A percentile compares a stretch with the other conserved stretches of the same genome.
phyloP scores from a whole-genome alignment of 2,329 filamentous ascomycete genomes.

The Ophiosphaerella narmari region DNA sequence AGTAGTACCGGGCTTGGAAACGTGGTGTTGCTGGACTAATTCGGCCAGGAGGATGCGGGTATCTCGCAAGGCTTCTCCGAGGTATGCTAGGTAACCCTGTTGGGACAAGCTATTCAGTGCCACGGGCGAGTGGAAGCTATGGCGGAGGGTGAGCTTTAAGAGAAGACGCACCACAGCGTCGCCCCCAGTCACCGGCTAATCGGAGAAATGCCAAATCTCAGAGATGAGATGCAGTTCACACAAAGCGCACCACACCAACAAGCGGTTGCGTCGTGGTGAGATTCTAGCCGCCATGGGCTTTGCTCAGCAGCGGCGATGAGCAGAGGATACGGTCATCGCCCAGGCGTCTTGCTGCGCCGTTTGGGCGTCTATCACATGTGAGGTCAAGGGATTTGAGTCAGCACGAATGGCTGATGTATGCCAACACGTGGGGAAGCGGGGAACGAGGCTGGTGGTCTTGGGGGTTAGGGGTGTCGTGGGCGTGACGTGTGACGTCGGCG shows the following conservation, averaged over 20 bases:
- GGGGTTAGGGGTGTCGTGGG: not conserved
- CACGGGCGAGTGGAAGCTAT: slow-evolving; percentile 46
- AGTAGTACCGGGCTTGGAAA: slow-evolving; percentile 26
- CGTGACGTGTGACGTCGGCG: slow-evolving; percentile 22
- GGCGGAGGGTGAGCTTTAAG: slow-evolving; percentile 32
- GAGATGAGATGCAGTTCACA: slow-evolving; percentile 4
- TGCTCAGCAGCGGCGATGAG: not conserved
- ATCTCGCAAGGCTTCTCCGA: slow-evolving; percentile 32
- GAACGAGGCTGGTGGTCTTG: not conserved
- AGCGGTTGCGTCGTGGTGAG: slow-evolving; percentile 2
- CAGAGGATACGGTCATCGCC: slow-evolving; percentile 23
- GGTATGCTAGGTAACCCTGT: slow-evolving; percentile 34
- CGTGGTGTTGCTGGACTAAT: slow-evolving; percentile 25
- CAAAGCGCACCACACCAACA: slow-evolving; percentile 1
- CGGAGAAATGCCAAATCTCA: slow-evolving; percentile 16
- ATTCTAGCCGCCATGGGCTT: not conserved
- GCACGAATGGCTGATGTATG: slow-evolving; percentile 14
- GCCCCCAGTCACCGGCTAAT: slow-evolving; percentile 36
- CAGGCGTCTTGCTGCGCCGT: slow-evolving; percentile 8
- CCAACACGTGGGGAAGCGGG: slow-evolving; percentile 26
- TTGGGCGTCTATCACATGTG: slow-evolving; percentile 12
- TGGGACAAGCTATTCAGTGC: slow-evolving; percentile 31
- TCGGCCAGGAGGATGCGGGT: slow-evolving; percentile 44
- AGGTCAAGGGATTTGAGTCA: slow-evolving; percentile 6
- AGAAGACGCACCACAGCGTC: slow-evolving; percentile 20